Conservation (phyloP, 306 rosid species). For the peach (Prunus persica) region DNA sequence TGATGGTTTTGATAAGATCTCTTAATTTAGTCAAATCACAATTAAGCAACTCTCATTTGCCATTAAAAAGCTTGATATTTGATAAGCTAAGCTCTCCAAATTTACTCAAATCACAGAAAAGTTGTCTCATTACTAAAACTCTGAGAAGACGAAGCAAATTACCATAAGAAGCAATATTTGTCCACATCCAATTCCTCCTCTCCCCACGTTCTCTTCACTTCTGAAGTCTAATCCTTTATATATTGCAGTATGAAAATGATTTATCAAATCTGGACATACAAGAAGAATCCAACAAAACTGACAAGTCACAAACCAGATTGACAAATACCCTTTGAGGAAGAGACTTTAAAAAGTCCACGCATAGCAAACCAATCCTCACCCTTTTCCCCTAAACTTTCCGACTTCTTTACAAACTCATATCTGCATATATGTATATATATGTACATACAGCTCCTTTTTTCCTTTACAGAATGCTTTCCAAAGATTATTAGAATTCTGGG, state of each 20-base stretch:
- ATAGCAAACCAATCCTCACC: conserved; percentile 22
- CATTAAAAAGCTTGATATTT: not conserved
- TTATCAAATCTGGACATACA: conserved; percentile 36
- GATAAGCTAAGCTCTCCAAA: not conserved
- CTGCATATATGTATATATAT: not conserved
- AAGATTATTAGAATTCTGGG: conserved; percentile 20
- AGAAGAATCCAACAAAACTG: conserved; percentile 29
- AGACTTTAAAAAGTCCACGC: conserved; percentile 29
- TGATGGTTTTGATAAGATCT: no score
- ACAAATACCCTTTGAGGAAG: conserved; percentile 18
- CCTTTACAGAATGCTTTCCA: conserved; percentile 26
- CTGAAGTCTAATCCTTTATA: not conserved
- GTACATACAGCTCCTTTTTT: not conserved
- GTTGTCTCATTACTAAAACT: not conserved
- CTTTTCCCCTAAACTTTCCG: not conserved
- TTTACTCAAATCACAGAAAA: not conserved
- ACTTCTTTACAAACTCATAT: conserved; percentile 19
- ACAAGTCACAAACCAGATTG: conserved; percentile 21
- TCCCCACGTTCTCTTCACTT: conserved; percentile 42
- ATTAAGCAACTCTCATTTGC: not conserved
- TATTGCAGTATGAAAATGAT: conserved; percentile 11
- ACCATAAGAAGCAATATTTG: conserved; percentile 26
- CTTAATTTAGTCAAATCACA: no score
- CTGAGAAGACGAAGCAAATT: not conserved
- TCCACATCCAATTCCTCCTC: not conserved